A percentile compares a stretch with the other conserved stretches of the same genome.
These are phyloP conservation scores for Trichoderma sp. DNA, from an alignment of 2,329 filamentous ascomycete species.

Conservation along the genomic window DNA sequence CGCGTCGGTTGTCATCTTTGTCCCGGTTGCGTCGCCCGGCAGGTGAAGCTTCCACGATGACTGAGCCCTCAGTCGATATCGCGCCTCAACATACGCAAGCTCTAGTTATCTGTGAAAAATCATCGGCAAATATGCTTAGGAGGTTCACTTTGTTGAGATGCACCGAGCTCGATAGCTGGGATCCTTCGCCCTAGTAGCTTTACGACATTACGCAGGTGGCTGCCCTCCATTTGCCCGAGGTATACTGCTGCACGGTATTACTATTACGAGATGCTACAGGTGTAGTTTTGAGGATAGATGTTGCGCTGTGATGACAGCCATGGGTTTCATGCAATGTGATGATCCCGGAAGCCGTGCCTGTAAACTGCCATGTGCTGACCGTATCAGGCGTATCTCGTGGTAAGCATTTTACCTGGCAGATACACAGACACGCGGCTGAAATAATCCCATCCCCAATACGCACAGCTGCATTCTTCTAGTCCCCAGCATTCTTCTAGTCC, in stretches of 20 bases:
- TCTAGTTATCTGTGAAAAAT: neutral
- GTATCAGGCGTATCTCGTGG: neutral
- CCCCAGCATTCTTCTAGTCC: neutral
- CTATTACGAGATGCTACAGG: neutral
- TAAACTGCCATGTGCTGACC: neutral
- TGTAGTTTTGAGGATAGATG: too few relatives aligned
- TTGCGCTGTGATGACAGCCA: too few relatives aligned
- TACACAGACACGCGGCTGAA: neutral
- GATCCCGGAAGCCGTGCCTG: too few relatives aligned
- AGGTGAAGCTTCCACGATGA: neutral
- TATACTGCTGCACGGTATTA: neutral
- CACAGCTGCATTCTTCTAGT: neutral
- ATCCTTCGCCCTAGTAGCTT: neutral
- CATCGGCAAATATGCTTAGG: rapidly evolving
- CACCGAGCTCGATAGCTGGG: neutral
- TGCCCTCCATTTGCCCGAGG: neutral
- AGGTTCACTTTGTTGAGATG: neutral
- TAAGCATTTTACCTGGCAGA: neutral
- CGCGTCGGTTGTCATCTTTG: neutral
- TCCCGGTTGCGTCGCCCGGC: neutral
- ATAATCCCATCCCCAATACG: neutral
- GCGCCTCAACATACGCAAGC: neutral
- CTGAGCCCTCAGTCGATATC: neutral
- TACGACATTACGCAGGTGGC: neutral
- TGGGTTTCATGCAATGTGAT: neutral